A percentile compares a stretch with the other conserved stretches of the same genome.
Conservation (phyloP, 2,329 filamentous ascomycete species). For the Xylaria sp. region DNA sequence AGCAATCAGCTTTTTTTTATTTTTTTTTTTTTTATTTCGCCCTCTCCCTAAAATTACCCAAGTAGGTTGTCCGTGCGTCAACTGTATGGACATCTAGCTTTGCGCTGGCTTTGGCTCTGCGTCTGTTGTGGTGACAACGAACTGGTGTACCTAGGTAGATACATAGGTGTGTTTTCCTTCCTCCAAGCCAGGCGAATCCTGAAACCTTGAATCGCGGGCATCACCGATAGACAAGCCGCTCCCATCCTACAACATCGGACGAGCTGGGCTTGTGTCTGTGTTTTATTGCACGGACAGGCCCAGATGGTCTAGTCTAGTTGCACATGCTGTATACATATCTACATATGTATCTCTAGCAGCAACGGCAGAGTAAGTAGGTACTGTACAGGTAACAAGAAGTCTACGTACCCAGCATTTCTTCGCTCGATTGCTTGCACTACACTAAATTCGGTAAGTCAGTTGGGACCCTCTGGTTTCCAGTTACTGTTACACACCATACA, state of each 20-base stretch:
- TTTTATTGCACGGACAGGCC: not conserved
- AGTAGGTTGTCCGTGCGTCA: not conserved
- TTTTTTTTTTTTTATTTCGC: not conserved
- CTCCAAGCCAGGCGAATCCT: constrained; percentile 39
- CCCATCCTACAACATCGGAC: constrained; percentile 21
- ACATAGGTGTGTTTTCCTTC: constrained; percentile 5
- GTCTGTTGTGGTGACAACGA: not conserved
- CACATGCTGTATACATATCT: not conserved
- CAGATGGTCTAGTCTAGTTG: no score
- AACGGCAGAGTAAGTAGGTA: not conserved
- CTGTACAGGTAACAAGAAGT: not conserved
- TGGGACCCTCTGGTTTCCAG: not conserved
- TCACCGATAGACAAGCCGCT: constrained; percentile 36
- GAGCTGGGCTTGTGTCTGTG: not conserved
- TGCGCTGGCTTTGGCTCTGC: not conserved
- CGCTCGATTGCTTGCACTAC: not conserved
- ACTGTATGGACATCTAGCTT: not conserved
- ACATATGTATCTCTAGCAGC: not conserved
- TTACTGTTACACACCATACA: not conserved
- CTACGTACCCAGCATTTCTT: not conserved
- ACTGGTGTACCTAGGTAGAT: constrained; percentile 21
- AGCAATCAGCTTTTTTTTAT: constrained; percentile 19
- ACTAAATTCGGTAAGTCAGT: not conserved
- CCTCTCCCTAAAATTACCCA: not conserved
- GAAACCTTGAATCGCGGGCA: constrained; percentile 35